These are phyloP conservation scores for Castanea mollissima DNA, from an alignment of 306 rosid genomes.

Conservation along the genomic window DNA sequence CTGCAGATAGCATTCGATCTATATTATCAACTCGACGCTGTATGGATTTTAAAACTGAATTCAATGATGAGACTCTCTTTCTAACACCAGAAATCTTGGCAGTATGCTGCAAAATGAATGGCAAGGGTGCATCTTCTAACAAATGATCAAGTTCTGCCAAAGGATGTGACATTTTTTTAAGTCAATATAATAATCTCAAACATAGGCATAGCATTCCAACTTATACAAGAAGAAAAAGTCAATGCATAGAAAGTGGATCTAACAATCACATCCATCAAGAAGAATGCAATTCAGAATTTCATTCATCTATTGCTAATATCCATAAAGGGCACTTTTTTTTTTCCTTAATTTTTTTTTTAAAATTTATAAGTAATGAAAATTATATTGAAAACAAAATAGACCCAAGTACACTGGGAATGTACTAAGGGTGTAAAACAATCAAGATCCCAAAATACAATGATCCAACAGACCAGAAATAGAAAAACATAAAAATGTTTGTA, in stretches of 20 bases:
- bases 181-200: background rate
- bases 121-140: constrained; percentile 77
- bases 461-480: too few species aligned
- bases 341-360: too few species aligned
- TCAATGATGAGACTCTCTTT: constrained; percentile 70
- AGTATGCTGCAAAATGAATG: constrained; percentile 73
- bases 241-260: background rate
- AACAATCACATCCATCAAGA: background rate
- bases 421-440: too few species aligned
- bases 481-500: too few species aligned
- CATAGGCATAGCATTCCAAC: background rate
- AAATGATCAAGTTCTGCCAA: constrained; percentile 75
- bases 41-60: constrained; percentile 61
- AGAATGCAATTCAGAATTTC: background rate
- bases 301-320: background rate
- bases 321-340: too few species aligned
- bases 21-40: constrained; percentile 76
- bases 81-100: constrained; percentile 65
- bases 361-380: too few species aligned
- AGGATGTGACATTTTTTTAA: constrained; percentile 8
- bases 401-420: too few species aligned
- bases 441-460: too few species aligned
- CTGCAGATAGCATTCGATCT: constrained; percentile 54
- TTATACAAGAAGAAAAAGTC: background rate
- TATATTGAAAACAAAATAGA: too few species aligned